phyloP scores from a whole-genome alignment of 192 early-diverging fungal genomes.

The Dispira parvispora region DNA sequence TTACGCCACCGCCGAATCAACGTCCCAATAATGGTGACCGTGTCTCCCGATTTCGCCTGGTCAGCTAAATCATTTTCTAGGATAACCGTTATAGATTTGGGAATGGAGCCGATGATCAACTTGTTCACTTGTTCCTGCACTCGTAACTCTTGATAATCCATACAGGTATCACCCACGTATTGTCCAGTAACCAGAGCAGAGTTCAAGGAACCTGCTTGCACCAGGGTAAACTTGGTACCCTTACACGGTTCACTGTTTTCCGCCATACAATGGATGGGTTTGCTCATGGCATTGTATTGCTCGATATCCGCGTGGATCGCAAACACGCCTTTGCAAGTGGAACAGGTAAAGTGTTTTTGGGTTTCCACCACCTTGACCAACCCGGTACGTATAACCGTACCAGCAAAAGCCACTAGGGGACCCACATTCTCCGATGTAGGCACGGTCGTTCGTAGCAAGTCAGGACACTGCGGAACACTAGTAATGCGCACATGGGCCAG shows the following conservation, averaged over 20 bases:
- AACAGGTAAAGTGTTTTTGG: conserved; percentile 30
- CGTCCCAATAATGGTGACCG: conserved; percentile 39
- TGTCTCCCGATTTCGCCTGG: conserved; percentile 38
- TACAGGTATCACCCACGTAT: conserved; percentile 19
- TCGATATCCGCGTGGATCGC: conserved; percentile 39
- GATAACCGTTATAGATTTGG: conserved; percentile 35
- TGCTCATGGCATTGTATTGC: conserved; percentile 38
- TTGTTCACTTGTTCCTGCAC: conserved; percentile 53
- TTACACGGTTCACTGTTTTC: conserved; percentile 22
- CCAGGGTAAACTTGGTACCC: conserved; percentile 32
- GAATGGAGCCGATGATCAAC: conserved; percentile 44
- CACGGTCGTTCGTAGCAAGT: conserved; percentile 25
- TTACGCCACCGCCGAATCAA: conserved; percentile 41
- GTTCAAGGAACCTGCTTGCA: conserved; percentile 16
- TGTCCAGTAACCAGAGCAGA: background rate
- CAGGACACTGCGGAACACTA: conserved; percentile 19
- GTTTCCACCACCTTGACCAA: conserved; percentile 52
- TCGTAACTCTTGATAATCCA: conserved; percentile 67
- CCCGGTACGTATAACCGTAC: conserved; percentile 52
- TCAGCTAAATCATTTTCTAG: conserved; percentile 44
- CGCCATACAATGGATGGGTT: conserved; percentile 33
- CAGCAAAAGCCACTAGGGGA: conserved; percentile 34
- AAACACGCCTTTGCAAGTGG: conserved; percentile 39
- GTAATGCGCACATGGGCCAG: conserved; percentile 18
- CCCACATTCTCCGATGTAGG: conserved; percentile 43